Conservation (phyloP, 371 early-diverging fungal species). For the Mucor circinelloides region DNA sequence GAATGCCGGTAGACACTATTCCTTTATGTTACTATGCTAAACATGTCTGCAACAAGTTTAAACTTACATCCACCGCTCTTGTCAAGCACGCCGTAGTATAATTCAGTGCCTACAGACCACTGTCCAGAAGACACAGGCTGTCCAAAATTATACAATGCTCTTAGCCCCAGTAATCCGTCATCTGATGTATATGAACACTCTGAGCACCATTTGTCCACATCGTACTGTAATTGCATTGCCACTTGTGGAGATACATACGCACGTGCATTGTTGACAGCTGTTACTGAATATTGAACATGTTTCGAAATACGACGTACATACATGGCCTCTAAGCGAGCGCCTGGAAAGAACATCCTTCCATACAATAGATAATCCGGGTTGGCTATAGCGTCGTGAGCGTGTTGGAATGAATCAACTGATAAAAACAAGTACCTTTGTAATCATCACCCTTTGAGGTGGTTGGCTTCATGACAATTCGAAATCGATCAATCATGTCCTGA, state of each 20-base stretch:
- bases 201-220: slow-evolving; percentile 73
- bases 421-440: background rate
- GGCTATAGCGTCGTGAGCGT: background rate
- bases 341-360: slow-evolving; percentile 78
- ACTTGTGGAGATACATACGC: slow-evolving; percentile 56
- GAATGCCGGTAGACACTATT: slow-evolving; percentile 70
- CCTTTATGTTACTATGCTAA: too few species aligned
- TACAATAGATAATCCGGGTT: slow-evolving; percentile 64
- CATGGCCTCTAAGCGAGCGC: slow-evolving; percentile 77
- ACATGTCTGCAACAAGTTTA: too few species aligned
- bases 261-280: slow-evolving; percentile 69
- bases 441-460: background rate
- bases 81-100: slow-evolving; percentile 84
- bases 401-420: background rate
- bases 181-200: slow-evolving; percentile 79
- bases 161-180: slow-evolving; percentile 77
- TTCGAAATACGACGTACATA: slow-evolving; percentile 64
- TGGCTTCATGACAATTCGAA: slow-evolving; percentile 40
- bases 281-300: slow-evolving; percentile 66
- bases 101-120: slow-evolving; percentile 80
- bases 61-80: slow-evolving; percentile 87
- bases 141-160: slow-evolving; percentile 77
- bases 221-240: slow-evolving; percentile 75
- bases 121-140: slow-evolving; percentile 48
- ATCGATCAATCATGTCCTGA: slow-evolving; percentile 62